A percentile compares a stretch with the other conserved stretches of the same genome.
Conservation (phyloP, 73 alveolate species). For the Tetrahymena malaccensis region DNA sequence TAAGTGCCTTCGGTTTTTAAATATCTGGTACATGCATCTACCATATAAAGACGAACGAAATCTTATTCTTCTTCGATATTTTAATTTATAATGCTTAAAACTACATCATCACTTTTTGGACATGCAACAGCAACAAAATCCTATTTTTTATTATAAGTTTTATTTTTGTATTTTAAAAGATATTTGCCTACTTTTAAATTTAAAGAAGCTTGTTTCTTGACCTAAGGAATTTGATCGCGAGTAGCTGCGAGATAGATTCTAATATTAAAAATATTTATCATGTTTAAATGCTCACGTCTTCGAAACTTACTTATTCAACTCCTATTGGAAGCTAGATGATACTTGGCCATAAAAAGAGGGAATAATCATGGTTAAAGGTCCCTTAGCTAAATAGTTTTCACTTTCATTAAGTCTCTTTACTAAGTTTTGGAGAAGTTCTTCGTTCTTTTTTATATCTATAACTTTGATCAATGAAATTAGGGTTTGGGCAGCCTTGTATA, state of each 20-base stretch:
- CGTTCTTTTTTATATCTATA: conserved; percentile 47
- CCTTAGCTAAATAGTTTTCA: conserved; percentile 61
- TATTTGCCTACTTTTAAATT: conserved; percentile 19
- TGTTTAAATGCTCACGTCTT: not conserved
- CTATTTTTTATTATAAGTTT: not conserved
- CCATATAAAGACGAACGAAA: conserved; percentile 30
- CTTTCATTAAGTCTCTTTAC: conserved; percentile 58
- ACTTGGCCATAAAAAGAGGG: conserved; percentile 55
- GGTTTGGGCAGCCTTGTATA: conserved; percentile 44
- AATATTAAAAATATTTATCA: not conserved
- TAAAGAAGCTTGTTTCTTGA: conserved; percentile 19
- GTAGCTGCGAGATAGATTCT: conserved; percentile 6
- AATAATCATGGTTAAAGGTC: conserved; percentile 52
- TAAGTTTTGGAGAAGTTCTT: conserved; percentile 40
- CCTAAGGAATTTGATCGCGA: conserved; percentile 25
- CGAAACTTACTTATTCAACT: not conserved
- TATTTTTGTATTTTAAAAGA: not conserved
- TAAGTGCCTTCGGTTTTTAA: not conserved
- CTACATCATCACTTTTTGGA: not conserved
- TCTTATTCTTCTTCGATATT: conserved; percentile 31
- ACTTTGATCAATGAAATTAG: conserved; percentile 33
- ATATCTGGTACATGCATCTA: conserved; percentile 10
- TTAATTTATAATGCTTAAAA: not conserved
- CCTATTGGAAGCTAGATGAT: conserved; percentile 48
- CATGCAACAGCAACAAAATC: conserved; percentile 14